Evolutionary conservation across 2,329 filamentous ascomycete species (phyloP).

Genomic region (Hypoxylon sp.): DNA sequence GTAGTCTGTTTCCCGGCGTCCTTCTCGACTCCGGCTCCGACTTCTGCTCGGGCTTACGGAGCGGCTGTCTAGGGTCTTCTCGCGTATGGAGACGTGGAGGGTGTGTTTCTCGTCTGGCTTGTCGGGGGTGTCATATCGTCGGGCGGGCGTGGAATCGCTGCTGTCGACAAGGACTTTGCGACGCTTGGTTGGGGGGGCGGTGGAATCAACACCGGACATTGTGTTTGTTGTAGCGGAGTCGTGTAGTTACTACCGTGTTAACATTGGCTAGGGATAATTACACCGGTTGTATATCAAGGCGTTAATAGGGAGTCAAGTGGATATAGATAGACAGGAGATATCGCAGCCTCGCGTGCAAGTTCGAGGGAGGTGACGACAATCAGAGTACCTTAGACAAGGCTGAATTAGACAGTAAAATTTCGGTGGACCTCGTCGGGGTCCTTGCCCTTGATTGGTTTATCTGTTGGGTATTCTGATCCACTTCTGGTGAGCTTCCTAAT

Average conservation of each 20-base stretch:
- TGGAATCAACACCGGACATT: slow-evolving; percentile 53
- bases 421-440: slow-evolving; percentile 22
- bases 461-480: not conserved
- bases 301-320: not conserved
- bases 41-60: slow-evolving; percentile 47
- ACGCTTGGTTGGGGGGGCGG: slow-evolving; percentile 58
- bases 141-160: slow-evolving; percentile 56
- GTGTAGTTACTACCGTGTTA: slow-evolving; percentile 11
- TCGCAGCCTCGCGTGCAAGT: slow-evolving; percentile 34
- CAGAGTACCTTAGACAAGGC: slow-evolving; percentile 37
- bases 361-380: slow-evolving; percentile 20
- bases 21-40: slow-evolving; percentile 38
- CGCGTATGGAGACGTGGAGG: slow-evolving; percentile 52
- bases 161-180: slow-evolving; percentile 61
- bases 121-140: slow-evolving; percentile 63
- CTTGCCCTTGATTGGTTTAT: slow-evolving; percentile 28
- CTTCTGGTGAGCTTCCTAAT: slow-evolving; percentile 11
- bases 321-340: slow-evolving; percentile 19
- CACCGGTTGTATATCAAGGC: not conserved
- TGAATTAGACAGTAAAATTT: slow-evolving; percentile 32
- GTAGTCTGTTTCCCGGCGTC: slow-evolving; percentile 47
- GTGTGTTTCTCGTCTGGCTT: slow-evolving; percentile 51
- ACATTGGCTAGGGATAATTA: not conserved
- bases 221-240: slow-evolving; percentile 14
- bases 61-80: slow-evolving; percentile 48